Evolutionary conservation across 1,139 yeast species (phyloP), one percentile per base, ranked within the genome.

Genomic region (Pichia sp.): DNA sequence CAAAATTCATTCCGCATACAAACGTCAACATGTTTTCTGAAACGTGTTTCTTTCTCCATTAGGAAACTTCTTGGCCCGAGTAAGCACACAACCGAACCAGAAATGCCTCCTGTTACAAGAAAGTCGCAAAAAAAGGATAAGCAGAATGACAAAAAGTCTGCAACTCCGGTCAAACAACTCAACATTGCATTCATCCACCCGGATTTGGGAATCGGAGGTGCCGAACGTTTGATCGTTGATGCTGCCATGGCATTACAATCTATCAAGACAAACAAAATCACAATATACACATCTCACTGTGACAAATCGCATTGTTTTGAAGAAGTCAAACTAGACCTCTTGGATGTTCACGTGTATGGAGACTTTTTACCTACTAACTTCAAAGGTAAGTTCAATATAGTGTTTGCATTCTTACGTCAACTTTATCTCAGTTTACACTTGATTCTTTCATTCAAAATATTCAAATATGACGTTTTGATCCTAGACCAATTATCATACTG

Each of bases 151-250:
- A n/a, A n/a, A n/a, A n/a, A n/a, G n/a, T n/a, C n/a, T n/a, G n/a
- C n/a, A n/a, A n/a, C n/a, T n/a, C n/a, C n/a, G n/a, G n/a, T n/a
- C n/a, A n/a, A n/a, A n/a, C n/a, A n/a, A 15, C 73, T 21, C 14
- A 40, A 36, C 49, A 76, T 91, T 38, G 98, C 97, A 4, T 89
- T 93, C 60, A 70, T 93, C 14, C 99, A 93, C 62, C 99, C 99
- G 0, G 99, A 93, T 67, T 70, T 93, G 46, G 99, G 99, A 0
- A 93, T 93, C 51, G 91, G 96, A 8, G 99, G 99, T 4, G 99
- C 99, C 0, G 99, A 93, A 65, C 72, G 99, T 51, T 73, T 94
- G 22, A 91, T 93, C 2, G 96, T 93, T 1, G 99, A 93, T 67
- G 94, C 96, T 2, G 99, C 98, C 0, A 72, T 89, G 3, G 96